These are phyloP conservation scores for Kodamaea nitidulidarum DNA, from an alignment of 805 yeast genomes.

Conservation along the genomic window DNA sequence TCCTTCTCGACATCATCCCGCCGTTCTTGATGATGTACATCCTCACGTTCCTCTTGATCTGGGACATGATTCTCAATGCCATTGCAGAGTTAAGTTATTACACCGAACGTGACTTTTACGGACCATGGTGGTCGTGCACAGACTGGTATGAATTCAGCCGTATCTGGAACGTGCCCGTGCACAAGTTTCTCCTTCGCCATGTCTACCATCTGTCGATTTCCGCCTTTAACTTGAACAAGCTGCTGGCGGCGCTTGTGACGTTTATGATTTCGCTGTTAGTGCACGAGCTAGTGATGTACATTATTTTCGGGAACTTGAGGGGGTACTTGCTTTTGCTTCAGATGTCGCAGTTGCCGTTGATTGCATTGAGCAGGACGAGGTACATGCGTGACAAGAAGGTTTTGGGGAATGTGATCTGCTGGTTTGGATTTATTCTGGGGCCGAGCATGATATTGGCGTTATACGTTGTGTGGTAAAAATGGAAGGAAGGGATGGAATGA, in stretches of 20 bases:
- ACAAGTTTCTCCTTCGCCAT: conserved; percentile 81
- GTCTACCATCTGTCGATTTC: conserved; percentile 90
- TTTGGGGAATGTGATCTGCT: conserved; percentile 78
- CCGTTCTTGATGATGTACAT: conserved; percentile 74
- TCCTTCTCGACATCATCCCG: conserved; percentile 71
- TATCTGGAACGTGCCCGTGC: conserved; percentile 94
- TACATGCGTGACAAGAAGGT: conserved; percentile 52
- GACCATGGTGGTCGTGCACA: conserved; percentile 96
- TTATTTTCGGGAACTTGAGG: conserved; percentile 72
- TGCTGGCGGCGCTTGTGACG: conserved; percentile 70
- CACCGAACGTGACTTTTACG: conserved; percentile 90
- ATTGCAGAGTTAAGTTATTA: conserved; percentile 84
- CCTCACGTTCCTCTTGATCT: conserved; percentile 79
- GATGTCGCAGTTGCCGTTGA: conserved; percentile 83
- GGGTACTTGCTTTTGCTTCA: conserved; percentile 79
- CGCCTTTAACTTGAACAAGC: conserved; percentile 60
- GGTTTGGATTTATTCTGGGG: conserved; percentile 88
- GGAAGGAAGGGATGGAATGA: background rate
- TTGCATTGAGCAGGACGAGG: conserved; percentile 56
- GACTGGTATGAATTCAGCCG: conserved; percentile 93
- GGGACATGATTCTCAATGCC: conserved; percentile 91
- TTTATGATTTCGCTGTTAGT: conserved; percentile 75
- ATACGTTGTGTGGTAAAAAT: conserved; percentile 49
- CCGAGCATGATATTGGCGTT: conserved; percentile 85
- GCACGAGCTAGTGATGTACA: conserved; percentile 92